Evolutionary conservation across 352 stramenopile species (phyloP).

Genomic region (Phytophthora kernoviae): DNA sequence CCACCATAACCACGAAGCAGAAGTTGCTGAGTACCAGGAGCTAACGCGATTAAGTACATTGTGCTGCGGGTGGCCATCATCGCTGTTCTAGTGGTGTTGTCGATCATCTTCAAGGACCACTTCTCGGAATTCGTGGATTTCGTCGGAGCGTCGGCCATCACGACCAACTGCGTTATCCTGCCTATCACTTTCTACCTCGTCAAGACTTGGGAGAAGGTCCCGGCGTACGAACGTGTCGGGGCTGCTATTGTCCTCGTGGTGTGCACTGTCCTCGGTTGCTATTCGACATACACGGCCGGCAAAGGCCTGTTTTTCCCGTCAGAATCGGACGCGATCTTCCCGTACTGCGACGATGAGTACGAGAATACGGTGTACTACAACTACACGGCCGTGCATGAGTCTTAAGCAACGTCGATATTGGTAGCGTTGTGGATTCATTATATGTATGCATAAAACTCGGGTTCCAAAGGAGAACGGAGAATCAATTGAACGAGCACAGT

Average conservation of each 20-base stretch:
- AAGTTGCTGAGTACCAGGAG: slow-evolving; percentile 49
- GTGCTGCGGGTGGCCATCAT: slow-evolving; percentile 49
- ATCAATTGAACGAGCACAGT: neutral
- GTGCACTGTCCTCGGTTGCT: slow-evolving; percentile 49
- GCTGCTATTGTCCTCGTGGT: slow-evolving; percentile 39
- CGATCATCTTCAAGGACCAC: slow-evolving; percentile 39
- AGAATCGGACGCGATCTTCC: slow-evolving; percentile 44
- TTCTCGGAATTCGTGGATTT: slow-evolving; percentile 66
- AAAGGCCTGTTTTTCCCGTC: slow-evolving; percentile 48
- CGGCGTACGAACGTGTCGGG: slow-evolving; percentile 45
- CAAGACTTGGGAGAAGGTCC: slow-evolving; percentile 53
- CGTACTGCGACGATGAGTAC: slow-evolving; percentile 55
- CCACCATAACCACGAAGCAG: slow-evolving; percentile 39
- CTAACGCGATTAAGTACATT: slow-evolving; percentile 52
- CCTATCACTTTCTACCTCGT: slow-evolving; percentile 66
- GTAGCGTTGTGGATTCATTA: neutral
- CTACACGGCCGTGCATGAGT: slow-evolving; percentile 18
- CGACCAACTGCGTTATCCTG: slow-evolving; percentile 63
- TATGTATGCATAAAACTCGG: neutral
- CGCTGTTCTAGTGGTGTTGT: slow-evolving; percentile 43
- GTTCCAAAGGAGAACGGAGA: neutral
- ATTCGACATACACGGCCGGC: slow-evolving; percentile 49
- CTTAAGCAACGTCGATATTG: neutral
- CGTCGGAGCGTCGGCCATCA: slow-evolving; percentile 57
- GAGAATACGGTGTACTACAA: slow-evolving; percentile 42